Percentiles rank a stretch among this genome's conserved stretches.
Evolutionary conservation across 148 eudicot species (phyloP).

Genomic region (Rhododendron simsii): DNA sequence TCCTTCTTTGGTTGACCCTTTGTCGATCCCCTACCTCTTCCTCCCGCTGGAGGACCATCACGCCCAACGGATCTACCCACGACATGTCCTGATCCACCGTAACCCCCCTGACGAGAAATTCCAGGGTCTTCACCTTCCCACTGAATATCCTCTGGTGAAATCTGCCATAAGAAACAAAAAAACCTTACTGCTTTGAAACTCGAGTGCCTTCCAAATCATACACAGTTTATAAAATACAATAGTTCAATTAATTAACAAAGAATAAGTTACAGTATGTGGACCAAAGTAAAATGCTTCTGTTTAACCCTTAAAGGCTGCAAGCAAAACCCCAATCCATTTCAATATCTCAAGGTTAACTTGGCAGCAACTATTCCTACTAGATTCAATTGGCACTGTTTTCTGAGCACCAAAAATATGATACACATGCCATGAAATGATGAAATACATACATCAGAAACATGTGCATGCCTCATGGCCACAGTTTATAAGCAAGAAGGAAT

Average conservation of each 20-base stretch:
- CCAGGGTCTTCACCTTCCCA: conserved; percentile 71
- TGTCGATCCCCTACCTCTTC: conserved; percentile 50
- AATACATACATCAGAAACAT: background rate
- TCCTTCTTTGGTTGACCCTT: conserved; percentile 48
- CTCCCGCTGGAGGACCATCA: conserved; percentile 36
- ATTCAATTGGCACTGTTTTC: conserved; percentile 2
- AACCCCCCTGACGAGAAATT: conserved; percentile 44
- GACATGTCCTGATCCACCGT: conserved; percentile 37
- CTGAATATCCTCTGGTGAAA: conserved; percentile 61
- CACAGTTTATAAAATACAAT: background rate
- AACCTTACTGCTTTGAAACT: background rate
- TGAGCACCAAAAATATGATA: background rate
- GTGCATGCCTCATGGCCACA: background rate
- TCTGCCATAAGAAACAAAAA: conserved; percentile 25
- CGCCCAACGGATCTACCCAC: conserved; percentile 40
- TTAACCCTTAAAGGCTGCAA: background rate
- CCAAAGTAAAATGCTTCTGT: background rate
- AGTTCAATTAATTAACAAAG: too few relatives aligned
- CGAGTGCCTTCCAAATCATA: background rate
- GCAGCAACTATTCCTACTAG: background rate
- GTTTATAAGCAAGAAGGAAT: background rate
- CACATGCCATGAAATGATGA: background rate
- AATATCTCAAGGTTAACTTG: background rate
- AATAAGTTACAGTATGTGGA: background rate
- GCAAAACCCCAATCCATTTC: background rate